Conservation (phyloP, 306 rosid species). For the Vigna hirtella region DNA sequence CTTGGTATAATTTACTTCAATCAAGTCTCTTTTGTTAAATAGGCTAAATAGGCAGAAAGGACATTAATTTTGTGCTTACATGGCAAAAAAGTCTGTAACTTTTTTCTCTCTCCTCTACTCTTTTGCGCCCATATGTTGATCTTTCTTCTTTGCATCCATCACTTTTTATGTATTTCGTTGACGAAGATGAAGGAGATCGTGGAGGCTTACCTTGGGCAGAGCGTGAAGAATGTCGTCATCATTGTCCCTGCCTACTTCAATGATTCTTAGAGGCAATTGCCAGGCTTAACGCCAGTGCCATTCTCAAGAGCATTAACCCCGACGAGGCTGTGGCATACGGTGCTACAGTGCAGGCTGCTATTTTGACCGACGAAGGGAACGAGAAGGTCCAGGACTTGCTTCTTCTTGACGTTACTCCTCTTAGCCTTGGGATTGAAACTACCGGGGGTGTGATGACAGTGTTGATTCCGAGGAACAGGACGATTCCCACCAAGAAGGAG, state of each 20-base stretch:
- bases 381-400: slow-evolving; percentile 59
- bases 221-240: slow-evolving; percentile 46
- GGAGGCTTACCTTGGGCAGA: slow-evolving; percentile 54
- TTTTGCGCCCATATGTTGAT: too few relatives aligned
- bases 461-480: slow-evolving; percentile 59
- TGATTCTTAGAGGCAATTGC: slow-evolving; percentile 57
- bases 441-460: slow-evolving; percentile 64
- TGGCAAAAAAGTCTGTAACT: too few relatives aligned
- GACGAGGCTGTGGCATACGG: slow-evolving; percentile 65
- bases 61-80: too few relatives aligned
- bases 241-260: slow-evolving; percentile 62
- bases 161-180: too few relatives aligned
- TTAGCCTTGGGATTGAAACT: slow-evolving; percentile 60
- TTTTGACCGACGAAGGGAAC: slow-evolving; percentile 55
- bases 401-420: slow-evolving; percentile 59
- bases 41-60: too few relatives aligned
- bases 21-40: too few relatives aligned
- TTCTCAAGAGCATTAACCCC: slow-evolving; percentile 57
- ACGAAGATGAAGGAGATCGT: slow-evolving; percentile 43
- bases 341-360: slow-evolving; percentile 60
- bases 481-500: slow-evolving; percentile 56
- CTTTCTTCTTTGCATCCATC: too few relatives aligned
- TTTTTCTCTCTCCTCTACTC: too few relatives aligned
- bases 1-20: too few relatives aligned
- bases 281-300: slow-evolving; percentile 56